A percentile compares a stretch with the other conserved stretches of the same genome.
Conservation (phyloP, 352 stramenopile species). For the Halophytophthora batemanensis region DNA sequence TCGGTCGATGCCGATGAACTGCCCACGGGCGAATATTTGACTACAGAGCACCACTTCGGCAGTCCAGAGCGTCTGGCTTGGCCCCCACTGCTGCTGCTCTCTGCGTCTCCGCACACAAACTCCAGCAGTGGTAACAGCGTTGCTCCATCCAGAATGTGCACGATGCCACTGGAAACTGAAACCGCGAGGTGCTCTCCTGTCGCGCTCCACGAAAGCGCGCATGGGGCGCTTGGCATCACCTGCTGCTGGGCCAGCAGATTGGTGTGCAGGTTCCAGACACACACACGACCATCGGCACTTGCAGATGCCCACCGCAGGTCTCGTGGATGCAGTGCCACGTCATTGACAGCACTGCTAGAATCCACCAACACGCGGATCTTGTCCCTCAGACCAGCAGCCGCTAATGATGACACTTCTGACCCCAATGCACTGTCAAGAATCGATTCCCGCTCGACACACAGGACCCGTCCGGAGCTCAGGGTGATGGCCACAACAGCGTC, state of each 20-base stretch:
- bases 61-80: slow-evolving; percentile 7
- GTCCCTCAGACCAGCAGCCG: slow-evolving; percentile 1
- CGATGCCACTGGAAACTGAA: slow-evolving; percentile 34
- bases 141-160: slow-evolving; percentile 37
- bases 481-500: slow-evolving; percentile 14
- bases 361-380: slow-evolving; percentile 21
- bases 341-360: slow-evolving; percentile 22
- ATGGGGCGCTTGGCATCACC: slow-evolving; percentile 12
- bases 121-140: slow-evolving; percentile 18
- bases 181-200: slow-evolving; percentile 34
- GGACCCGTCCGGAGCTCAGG: slow-evolving; percentile 22
- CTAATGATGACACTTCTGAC: neutral
- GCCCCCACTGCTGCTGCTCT: slow-evolving; percentile 4
- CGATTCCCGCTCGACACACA: slow-evolving; percentile 29
- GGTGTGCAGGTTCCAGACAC: slow-evolving; percentile 41
- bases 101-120: slow-evolving; percentile 17
- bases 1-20: slow-evolving; percentile 3
- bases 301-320: slow-evolving; percentile 41
- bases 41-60: slow-evolving; percentile 46
- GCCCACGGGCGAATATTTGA: slow-evolving; percentile 43
- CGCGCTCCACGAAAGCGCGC: slow-evolving; percentile 43
- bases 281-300: slow-evolving; percentile 29
- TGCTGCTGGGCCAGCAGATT: slow-evolving; percentile 23
- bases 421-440: slow-evolving; percentile 9
- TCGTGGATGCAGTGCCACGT: slow-evolving; percentile 37